Evolutionary conservation across 441 rosid species (phyloP), one percentile per base, ranked within the genome.

Genomic region (Erodium trifolium): DNA sequence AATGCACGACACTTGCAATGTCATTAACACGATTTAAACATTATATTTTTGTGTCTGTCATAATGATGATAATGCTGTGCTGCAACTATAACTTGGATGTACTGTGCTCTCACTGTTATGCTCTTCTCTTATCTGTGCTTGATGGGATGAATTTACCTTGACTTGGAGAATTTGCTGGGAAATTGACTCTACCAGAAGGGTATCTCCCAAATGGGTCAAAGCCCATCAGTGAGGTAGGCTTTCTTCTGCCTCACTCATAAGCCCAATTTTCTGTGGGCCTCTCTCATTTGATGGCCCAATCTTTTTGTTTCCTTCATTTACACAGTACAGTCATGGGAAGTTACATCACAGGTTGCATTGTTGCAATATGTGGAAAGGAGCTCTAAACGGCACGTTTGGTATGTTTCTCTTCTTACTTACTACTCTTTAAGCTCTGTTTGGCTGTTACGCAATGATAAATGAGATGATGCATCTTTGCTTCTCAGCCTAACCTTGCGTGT

Each of bases 401-500:
- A 60, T 23, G 65, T 23, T 60, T 60, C 65, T 60, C 65, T 60
- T 60, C 23, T 23, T 5, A 4, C 65, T 23, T 60, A 10, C 23
- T 4, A 60, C 23, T 18, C 7, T 23, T 60, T 19, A 60, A 60
- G 65, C 65, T 60, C 34, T 60, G 65, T 23, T 60, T 23, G 65
- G 65, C 34, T 60, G 34, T 27, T 11, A 60, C 23, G 34, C 65
- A 10, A 43, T 43, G 3, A 43, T 8, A 19, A 31, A 60, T 19
- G 35, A 19, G 23, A 60, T 23, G 35, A 57, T 57, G 29, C 63
- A 57, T 57, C 34, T 60, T 60, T 60, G 4, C 65, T 23, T 60
- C 65, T 60, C 65, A 19, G 29, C 65, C 65, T 60, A 60, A 60
- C 65, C 18, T 60, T 60, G 14, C 35, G 65, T 60, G 65, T 60